Conservation (phyloP, 495 filamentous ascomycete species). For the Oleoguttula mirabilis region DNA sequence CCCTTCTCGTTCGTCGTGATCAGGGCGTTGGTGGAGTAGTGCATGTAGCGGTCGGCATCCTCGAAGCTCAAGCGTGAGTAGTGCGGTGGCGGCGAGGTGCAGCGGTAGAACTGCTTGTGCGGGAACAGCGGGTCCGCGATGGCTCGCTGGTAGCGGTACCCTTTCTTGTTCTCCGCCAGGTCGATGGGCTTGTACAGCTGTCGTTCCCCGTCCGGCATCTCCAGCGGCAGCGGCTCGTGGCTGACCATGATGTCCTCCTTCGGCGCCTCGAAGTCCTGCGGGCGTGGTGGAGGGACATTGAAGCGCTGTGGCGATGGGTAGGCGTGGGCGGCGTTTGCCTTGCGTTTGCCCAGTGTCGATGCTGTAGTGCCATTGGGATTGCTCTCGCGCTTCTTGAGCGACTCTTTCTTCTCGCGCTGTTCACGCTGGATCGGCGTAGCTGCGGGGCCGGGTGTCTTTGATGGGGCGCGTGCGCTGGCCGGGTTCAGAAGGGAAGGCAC, state of each 20-base stretch:
- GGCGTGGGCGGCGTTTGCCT: constrained; percentile 22
- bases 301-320: constrained; percentile 30
- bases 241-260: constrained; percentile 28
- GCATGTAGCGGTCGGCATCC: constrained; percentile 70
- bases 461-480: constrained; percentile 18
- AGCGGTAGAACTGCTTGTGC: constrained; percentile 77
- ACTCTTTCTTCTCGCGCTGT: constrained; percentile 33
- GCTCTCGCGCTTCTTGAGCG: constrained; percentile 34
- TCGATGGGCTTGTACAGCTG: constrained; percentile 31
- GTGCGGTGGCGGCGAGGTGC: constrained; percentile 73
- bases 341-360: constrained; percentile 10
- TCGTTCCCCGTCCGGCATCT: constrained; percentile 26
- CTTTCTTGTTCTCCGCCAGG: constrained; percentile 74
- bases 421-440: constrained; percentile 22
- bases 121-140: constrained; percentile 79
- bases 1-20: constrained; percentile 69
- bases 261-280: constrained; percentile 28
- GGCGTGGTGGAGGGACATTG: constrained; percentile 27
- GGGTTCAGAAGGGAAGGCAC: constrained; percentile 32
- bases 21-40: constrained; percentile 49
- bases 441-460: constrained; percentile 16
- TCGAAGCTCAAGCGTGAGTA: constrained; percentile 77
- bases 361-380: constrained; percentile 17
- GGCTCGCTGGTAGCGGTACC: constrained; percentile 80
- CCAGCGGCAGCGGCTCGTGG: constrained; percentile 29